Conservation (phyloP, 495 filamentous ascomycete genomes). For the Penicillium macrosclerotiorum region DNA sequence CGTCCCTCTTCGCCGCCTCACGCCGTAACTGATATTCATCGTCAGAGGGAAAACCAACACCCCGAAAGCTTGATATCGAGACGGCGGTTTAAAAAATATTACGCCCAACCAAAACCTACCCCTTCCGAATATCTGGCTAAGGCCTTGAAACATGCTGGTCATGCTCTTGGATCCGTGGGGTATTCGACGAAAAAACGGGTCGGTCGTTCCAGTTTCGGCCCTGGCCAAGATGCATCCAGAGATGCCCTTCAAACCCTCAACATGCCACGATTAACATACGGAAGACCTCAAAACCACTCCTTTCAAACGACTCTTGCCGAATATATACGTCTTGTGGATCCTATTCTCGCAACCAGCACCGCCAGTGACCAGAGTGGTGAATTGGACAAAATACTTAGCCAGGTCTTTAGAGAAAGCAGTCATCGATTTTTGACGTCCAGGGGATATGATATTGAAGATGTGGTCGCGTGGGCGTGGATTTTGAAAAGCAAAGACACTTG, state of each 20-base stretch:
- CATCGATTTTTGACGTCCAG: constrained; percentile 33
- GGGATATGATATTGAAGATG: constrained; percentile 47
- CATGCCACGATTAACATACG: constrained; percentile 5
- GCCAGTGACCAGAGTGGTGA: background rate
- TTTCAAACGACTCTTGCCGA: constrained; percentile 39
- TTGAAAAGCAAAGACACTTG: constrained; percentile 41
- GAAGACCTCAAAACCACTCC: constrained; percentile 17
- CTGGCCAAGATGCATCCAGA: background rate
- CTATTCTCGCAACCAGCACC: constrained; percentile 18
- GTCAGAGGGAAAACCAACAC: background rate
- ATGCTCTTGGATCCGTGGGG: constrained; percentile 13
- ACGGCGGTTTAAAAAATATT: background rate
- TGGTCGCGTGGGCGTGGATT: constrained; percentile 59
- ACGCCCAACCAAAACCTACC: constrained; percentile 16
- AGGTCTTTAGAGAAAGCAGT: constrained; percentile 34
- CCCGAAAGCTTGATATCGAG: background rate
- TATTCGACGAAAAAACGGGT: background rate
- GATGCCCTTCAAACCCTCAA: background rate
- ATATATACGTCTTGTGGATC: constrained; percentile 40
- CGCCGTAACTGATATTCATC: background rate
- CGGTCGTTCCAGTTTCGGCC: background rate
- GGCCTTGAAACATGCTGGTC: constrained; percentile 29
- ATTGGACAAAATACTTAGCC: constrained; percentile 26
- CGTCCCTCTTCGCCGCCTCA: background rate
- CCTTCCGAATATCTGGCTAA: constrained; percentile 37